Base-by-base conservation (phyloP, 768 basidiomycete species). In the Lactifluus piperatus region DNA sequence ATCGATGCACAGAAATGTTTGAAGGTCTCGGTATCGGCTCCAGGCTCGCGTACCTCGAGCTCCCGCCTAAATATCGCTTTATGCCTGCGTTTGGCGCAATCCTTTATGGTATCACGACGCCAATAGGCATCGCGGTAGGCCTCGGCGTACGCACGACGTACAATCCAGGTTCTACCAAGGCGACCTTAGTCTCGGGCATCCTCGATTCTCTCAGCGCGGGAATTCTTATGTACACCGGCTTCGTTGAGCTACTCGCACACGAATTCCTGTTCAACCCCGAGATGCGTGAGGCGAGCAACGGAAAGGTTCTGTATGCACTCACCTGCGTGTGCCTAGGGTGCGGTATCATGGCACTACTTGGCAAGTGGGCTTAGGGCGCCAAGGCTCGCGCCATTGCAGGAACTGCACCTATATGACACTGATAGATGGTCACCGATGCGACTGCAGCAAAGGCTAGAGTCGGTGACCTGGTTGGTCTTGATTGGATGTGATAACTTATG, bases 11-110 rank as follows among this genome's bases (percentile, higher is more conserved):
- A 93, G 90, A 95, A 79, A 88, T 81, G 44, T 97, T 97, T 67
- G 95, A 98, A 71, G 95, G 94, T 22, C 80, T 97, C 46, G 95
- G 93, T 69, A 76, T 98, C 22, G 95, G 95, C 9, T 85, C 93
- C 0, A 88, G 95, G 9, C 76, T 98, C 11, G 91, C 94, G 1
- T 83, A 77, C 70, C 78, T 98, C 68, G 72, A 74, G 18, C 74
- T 93, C 2, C 78, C 88, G 0, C 62, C 68, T 1, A 68, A 70
- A 58, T 88, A 83, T 67, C 72, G 68, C 54, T 83, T 73, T 71
- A 69, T 88, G 1, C 86, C 89, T 4, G 68, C 81, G 45, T 63
- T 72, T 32, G 89, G 77, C 2, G 89, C 84, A 5, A 8, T 81
- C 11, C 56, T 87, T 13, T 95, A 86, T 67, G 87, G 85, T 2